Percentiles rank a stretch among this genome's conserved stretches.
These are phyloP conservation scores for Nemania serpens DNA, from an alignment of 2,329 filamentous ascomycete species.

Conservation along the genomic window DNA sequence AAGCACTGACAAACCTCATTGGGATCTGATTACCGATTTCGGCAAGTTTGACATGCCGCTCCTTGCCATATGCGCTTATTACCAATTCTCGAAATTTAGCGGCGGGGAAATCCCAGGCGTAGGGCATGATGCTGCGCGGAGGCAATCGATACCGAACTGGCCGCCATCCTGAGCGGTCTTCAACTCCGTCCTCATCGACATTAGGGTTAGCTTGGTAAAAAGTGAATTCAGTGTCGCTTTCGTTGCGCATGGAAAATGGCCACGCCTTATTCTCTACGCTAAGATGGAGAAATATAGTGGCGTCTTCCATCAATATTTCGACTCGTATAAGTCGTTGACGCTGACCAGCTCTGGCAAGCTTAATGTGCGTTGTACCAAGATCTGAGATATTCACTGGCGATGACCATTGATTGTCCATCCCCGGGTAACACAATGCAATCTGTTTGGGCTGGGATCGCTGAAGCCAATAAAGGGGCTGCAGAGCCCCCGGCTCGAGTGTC, in stretches of 20 bases:
- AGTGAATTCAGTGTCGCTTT: slow-evolving; percentile 94
- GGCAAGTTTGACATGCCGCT: slow-evolving; percentile 90
- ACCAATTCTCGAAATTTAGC: slow-evolving; percentile 96
- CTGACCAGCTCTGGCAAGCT: slow-evolving; percentile 88
- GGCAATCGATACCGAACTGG: slow-evolving; percentile 92
- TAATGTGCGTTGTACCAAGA: slow-evolving; percentile 88
- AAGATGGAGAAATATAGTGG: slow-evolving; percentile 91
- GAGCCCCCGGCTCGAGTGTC: slow-evolving; percentile 74
- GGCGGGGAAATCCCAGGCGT: slow-evolving; percentile 98
- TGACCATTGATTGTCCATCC: slow-evolving; percentile 96
- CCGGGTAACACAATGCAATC: slow-evolving; percentile 88
- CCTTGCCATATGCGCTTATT: slow-evolving; percentile 76
- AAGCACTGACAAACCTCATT: slow-evolving; percentile 78
- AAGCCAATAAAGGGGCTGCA: slow-evolving; percentile 88
- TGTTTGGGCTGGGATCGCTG: slow-evolving; percentile 85
- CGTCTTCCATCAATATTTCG: slow-evolving; percentile 89
- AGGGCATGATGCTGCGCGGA: slow-evolving; percentile 96
- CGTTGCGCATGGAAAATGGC: slow-evolving; percentile 98
- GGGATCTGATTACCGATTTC: slow-evolving; percentile 97
- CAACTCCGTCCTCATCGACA: slow-evolving; percentile 83
- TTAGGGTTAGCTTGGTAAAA: slow-evolving; percentile 97
- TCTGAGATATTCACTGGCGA: slow-evolving; percentile 98
- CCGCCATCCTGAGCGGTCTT: slow-evolving; percentile 86
- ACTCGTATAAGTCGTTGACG: slow-evolving; percentile 85
- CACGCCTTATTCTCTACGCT: slow-evolving; percentile 92